phyloP scores from a whole-genome alignment of 2,329 filamentous ascomycete species.

The Diaporthe sp. region DNA sequence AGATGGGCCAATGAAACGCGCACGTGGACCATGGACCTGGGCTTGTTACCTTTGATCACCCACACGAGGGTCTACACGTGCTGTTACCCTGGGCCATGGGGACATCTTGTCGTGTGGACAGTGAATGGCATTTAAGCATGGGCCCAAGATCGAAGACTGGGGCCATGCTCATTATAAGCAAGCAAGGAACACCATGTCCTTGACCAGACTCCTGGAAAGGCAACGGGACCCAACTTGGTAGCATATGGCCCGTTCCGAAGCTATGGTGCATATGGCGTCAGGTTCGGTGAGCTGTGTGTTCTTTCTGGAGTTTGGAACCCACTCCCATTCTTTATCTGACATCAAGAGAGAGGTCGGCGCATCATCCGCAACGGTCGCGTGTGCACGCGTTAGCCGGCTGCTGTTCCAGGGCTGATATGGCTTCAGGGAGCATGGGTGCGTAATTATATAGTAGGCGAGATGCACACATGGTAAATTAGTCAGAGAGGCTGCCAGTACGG shows the following conservation, averaged over 20 bases:
- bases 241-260: background rate
- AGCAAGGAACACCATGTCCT: background rate
- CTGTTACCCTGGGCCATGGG: background rate
- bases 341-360: background rate
- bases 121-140: background rate
- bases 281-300: background rate
- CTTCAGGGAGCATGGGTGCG: too few relatives aligned
- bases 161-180: too few relatives aligned
- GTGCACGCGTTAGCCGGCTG: background rate
- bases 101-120: background rate
- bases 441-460: too few relatives aligned
- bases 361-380: background rate
- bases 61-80: conserved; percentile 12
- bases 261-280: too few relatives aligned
- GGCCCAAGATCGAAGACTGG: background rate
- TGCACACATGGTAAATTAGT: background rate
- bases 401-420: background rate
- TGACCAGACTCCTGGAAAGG: background rate
- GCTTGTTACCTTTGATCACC: background rate
- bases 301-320: too few relatives aligned
- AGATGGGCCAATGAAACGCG: conserved; percentile 34
- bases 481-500: background rate
- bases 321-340: too few relatives aligned
- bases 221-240: background rate
- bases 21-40: conserved; percentile 27